These are phyloP conservation scores for Oryza rufipogon DNA, from an alignment of 176 grass and related monocot species.

Conservation along the genomic window DNA sequence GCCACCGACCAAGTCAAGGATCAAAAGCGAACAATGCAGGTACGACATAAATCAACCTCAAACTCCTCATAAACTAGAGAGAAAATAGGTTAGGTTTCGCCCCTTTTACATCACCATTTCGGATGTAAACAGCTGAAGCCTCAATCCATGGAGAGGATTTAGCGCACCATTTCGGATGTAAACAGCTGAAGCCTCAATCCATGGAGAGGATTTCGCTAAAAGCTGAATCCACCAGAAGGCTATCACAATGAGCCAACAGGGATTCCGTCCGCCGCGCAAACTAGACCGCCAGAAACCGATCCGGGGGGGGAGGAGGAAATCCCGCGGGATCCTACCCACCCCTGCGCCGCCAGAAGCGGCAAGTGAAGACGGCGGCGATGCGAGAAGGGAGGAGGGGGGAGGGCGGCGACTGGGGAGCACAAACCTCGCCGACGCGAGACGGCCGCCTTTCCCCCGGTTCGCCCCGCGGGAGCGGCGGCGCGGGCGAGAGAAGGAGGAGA, in stretches of 20 bases:
- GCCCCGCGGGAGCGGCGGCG: neutral
- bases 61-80: neutral
- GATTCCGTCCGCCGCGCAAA: neutral
- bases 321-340: slow-evolving; percentile 7
- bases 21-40: neutral
- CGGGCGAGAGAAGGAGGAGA: neutral
- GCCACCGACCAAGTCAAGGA: neutral
- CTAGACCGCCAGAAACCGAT: too few species aligned
- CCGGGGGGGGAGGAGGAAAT: neutral
- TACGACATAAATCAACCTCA: neutral
- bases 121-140: neutral
- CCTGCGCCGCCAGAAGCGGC: neutral
- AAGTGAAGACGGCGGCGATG: neutral
- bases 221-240: neutral
- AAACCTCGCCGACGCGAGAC: slow-evolving; percentile 36
- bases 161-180: neutral
- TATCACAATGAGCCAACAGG: neutral
- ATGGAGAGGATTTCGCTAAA: neutral
- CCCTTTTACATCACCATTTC: neutral
- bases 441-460: slow-evolving; percentile 1
- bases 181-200: neutral
- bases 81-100: neutral
- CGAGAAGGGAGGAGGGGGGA: neutral
- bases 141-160: neutral
- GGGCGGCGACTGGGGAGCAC: slow-evolving; percentile 15